Evolutionary conservation across 2,329 filamentous ascomycete genomes (phyloP), one percentile per base, ranked within the genome.

Genomic region (Fusarium subglutinans): DNA sequence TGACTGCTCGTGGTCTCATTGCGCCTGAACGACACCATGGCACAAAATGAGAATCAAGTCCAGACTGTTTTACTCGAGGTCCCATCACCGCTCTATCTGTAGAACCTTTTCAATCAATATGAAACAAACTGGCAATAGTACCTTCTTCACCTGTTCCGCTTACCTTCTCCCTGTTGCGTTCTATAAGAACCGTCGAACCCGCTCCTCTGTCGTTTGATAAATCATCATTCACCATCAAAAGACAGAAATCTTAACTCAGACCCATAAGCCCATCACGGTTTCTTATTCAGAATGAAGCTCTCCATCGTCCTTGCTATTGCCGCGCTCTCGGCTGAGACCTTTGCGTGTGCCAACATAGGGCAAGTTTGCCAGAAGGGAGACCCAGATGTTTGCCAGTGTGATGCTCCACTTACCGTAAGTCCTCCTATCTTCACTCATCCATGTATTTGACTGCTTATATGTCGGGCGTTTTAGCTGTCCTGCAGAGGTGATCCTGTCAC

Each of bases 401-500:
- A 47, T 26, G 53, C 53, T 3, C 43, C 35, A 0, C 33, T 61
- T 22, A 51, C 50, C 1, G 65, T 67, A 47, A n/a, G 63, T 15
- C 13, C 5, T 13, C 14, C 2, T 4, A 3, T 8, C 5, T 4
- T 30, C 9, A 5, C 1, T 2, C 2, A 7, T 20, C 0, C 17
- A 2, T 9, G 9, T 20, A 10, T n/a, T 33, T n/a, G 8, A 4
- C 3, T 15, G 6, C 53, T 67, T 3, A 67, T 4, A 10, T 24
- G 12, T 17, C 3, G 3, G 4, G 4, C 2, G 1, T 13, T 6
- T 1, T 12, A 67, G 65, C 40, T 67, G 45, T 45, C 28, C 14
- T 67, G 65, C 8, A 30, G n/a, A 4, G 30, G 20, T 17, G 40
- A 56, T 20, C 22, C 24, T 10, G 2, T 37, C 20, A 8, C 51